phyloP scores from a whole-genome alignment of 352 stramenopile species.

The Blastocystis sp. region DNA sequence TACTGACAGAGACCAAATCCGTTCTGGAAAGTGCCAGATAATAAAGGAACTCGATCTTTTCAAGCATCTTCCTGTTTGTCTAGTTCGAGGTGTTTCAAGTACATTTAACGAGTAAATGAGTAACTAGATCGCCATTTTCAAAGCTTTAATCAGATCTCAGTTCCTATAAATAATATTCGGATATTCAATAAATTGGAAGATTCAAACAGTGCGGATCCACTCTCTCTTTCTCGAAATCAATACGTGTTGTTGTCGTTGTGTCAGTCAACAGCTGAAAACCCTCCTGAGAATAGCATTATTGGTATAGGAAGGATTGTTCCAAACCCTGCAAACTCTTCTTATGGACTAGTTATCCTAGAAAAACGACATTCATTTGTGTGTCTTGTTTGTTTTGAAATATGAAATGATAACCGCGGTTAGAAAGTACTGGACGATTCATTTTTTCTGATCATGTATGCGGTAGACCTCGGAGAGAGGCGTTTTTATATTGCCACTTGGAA shows the following conservation, averaged over 20 bases:
- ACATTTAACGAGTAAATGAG: background rate
- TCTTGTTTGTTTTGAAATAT: background rate
- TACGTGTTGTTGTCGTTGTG: no score
- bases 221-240: no score
- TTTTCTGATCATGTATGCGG: background rate
- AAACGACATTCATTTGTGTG: background rate
- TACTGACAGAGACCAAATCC: background rate
- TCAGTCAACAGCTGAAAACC: no score
- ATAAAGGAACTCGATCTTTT: background rate
- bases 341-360: background rate
- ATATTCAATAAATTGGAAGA: no score
- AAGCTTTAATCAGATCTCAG: background rate
- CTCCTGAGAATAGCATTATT: background rate
- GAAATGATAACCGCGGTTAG: background rate
- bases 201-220: no score
- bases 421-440: background rate
- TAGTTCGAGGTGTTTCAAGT: background rate
- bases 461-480: background rate
- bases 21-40: background rate
- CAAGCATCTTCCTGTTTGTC: background rate
- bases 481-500: constrained; percentile 6
- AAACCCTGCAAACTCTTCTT: background rate
- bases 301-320: background rate
- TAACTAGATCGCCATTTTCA: background rate
- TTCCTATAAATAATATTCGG: background rate